Base-by-base conservation (phyloP, 805 yeast genomes). In the Candida saitoana region DNA sequence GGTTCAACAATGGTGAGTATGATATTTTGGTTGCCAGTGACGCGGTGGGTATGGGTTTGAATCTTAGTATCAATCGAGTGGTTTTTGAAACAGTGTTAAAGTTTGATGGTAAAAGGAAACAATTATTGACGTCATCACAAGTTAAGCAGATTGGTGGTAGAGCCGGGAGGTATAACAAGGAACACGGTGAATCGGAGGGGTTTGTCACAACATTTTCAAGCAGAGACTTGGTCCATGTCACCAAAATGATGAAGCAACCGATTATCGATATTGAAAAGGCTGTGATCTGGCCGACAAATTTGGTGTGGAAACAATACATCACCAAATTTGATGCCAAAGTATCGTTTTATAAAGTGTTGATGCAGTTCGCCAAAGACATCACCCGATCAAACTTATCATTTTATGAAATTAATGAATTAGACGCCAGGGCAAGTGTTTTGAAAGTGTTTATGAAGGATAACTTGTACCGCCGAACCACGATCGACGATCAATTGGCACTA, bases 1-100 rank as follows among this genome's bases (percentile, higher is more conserved):
- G 76, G 36, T 93, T 93, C 61, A 93, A 93, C 56, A 65, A 57
- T n/a, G 91, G 95, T 2, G 74, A 76, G 27, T 84, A 79, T 48
- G 93, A 90, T 53, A 74, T 86, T n/a, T 68, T 93, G 30, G 86
- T 93, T 5, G 98, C 99, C 1, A 86, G 96, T 2, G 98, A 93
- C 66, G 99, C 99, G 0, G 81, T 93, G 47, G 99, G 99, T 2
- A 91, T 93, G 97, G 99, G 99, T 0, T 71, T 93, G 41, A 93
- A 93, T 56, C 69, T 93, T 54, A 82, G 86, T 18, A 90, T 93
- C 49, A 79, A 81, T 44, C 68, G 98, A 45, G 76, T 93, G 4
- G 74, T 93, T 1, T 90, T 93, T 56, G 77, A 84, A 14, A 73
- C 82, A 0, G 66, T 76, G 19, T 58, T 59, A 38, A 93, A 93